phyloP scores from a whole-genome alignment of 2,329 filamentous ascomycete species.

The Phialophora chinensis region DNA sequence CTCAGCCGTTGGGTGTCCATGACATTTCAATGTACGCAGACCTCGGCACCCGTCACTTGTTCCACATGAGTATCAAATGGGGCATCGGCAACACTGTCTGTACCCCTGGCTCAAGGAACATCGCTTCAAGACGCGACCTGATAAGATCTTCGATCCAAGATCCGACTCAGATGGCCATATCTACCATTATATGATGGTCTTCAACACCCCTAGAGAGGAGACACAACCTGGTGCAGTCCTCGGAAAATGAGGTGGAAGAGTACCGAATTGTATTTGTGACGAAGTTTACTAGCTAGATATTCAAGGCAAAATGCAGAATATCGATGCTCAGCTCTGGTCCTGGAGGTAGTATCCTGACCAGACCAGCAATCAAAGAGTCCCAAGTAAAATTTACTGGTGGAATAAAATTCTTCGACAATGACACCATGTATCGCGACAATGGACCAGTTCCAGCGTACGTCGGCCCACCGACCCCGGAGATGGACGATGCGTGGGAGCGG shows the following conservation, averaged over 20 bases:
- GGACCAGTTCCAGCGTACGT: conserved; percentile 10
- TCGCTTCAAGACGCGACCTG: conserved; percentile 8
- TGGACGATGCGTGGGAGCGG: conserved; percentile 13
- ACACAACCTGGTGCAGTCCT: conserved; percentile 5
- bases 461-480: conserved; percentile 3
- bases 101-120: conserved; percentile 14
- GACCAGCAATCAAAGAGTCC: conserved; percentile 13
- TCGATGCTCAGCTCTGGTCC: no score
- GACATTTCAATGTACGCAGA: conserved; percentile 16
- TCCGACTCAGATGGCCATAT: conserved; percentile 11
- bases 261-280: not conserved
- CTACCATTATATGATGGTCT: conserved; percentile 8
- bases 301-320: not conserved
- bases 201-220: conserved; percentile 8
- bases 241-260: not conserved
- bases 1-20: conserved; percentile 1
- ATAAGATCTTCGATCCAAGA: conserved; percentile 14
- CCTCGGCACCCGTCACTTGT: conserved; percentile 12
- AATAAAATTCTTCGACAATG: conserved; percentile 9
- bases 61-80: conserved; percentile 14
- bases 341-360: not conserved
- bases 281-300: not conserved
- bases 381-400: conserved; percentile 13
- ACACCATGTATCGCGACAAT: conserved; percentile 12
- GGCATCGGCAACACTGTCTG: conserved; percentile 11